Evolutionary conservation across 31 red algal genomes (phyloP), one percentile per base, ranked within the genome.

Genomic region (Asparagopsis taxiformis): DNA sequence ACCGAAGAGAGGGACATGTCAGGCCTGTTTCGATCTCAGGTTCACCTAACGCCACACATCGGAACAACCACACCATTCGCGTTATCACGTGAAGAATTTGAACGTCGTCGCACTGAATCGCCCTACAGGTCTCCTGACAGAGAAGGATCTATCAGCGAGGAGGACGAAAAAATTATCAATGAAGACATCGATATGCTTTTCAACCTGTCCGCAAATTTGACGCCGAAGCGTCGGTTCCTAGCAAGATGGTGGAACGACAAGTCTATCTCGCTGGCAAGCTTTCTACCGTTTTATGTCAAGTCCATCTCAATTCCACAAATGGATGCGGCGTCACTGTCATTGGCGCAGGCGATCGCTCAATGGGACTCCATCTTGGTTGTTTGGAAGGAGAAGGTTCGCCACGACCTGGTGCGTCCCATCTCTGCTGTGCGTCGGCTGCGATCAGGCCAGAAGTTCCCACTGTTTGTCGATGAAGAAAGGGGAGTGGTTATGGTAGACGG

Each of bases 301-400:
- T 23, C n/a, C n/a, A n/a, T n/a, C n/a, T n/a, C n/a, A n/a, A n/a
- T n/a, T n/a, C n/a, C n/a, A n/a, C n/a, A n/a, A n/a, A n/a, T n/a
- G n/a, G n/a, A n/a, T n/a, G n/a, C n/a, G n/a, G n/a, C n/a, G n/a
- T n/a, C n/a, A n/a, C n/a, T n/a, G n/a, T n/a, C n/a, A n/a, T n/a
- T n/a, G n/a, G n/a, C n/a, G n/a, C n/a, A 82, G 29, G 55, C 72
- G 49, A 33, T 72, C 3, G 78, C 78, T 4, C 78, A 72, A 33
- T 36, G 67, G 31, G 81, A 85, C 46, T 38, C 81, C 0, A 37
- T 75, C 15, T 41, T 73, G 3, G 37, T 68, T 0, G 60, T 59
- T 15, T 85, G 81, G 81, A 61, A 59, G 31, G 81, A 85, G 34
- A 85, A 85, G 60, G 37, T 59, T 2, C 55, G 81, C 8, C 61